Evolutionary conservation across 192 early-diverging fungal genomes (phyloP), one percentile per base, ranked within the genome.

Genomic region (Entrophospora sp.): DNA sequence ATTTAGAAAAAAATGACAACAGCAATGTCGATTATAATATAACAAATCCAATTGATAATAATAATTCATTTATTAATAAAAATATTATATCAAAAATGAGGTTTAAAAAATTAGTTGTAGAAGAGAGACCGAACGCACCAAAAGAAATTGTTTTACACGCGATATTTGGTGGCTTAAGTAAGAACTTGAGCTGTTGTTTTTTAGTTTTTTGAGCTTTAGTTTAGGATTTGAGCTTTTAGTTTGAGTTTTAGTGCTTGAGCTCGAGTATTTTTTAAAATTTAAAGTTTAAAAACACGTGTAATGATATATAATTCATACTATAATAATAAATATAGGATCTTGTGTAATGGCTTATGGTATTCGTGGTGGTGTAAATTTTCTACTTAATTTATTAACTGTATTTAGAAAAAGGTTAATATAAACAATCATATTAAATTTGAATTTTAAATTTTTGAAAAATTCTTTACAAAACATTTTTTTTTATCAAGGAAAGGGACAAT

Each of bases 321-420:
- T 60, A 5, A 1, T 10, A 20, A 8, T 14, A 12, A 3, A 31
- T 45, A 30, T 64, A 64, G 62, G n/a, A 64, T 36, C 62, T 22
- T 64, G 51, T 64, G 14, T 48, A 9, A 25, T 52, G 31, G 62
- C 45, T 2, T 32, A 64, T 37, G 44, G 32, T 5, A 40, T 40
- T 51, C 62, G 62, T 49, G 62, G 62, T 28, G 62, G 62, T 18
- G 35, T 64, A 5, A 64, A 64, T 51, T 64, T 64, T 6, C 32
- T 64, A 7, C 51, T 64, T 22, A 35, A 64, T 48, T 51, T 64
- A 27, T 20, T 51, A 34, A 25, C 27, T 18, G 24, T 64, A 28
- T 64, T 37, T 14, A 44, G 62, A 3, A 64, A 64, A 51, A 64
- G 62, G 62, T 64, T 28, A 61, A 27, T 16, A 27, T 63, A n/a